These are phyloP conservation scores for Trametes meyenii DNA, from an alignment of 768 basidiomycete species.

Conservation along the genomic window DNA sequence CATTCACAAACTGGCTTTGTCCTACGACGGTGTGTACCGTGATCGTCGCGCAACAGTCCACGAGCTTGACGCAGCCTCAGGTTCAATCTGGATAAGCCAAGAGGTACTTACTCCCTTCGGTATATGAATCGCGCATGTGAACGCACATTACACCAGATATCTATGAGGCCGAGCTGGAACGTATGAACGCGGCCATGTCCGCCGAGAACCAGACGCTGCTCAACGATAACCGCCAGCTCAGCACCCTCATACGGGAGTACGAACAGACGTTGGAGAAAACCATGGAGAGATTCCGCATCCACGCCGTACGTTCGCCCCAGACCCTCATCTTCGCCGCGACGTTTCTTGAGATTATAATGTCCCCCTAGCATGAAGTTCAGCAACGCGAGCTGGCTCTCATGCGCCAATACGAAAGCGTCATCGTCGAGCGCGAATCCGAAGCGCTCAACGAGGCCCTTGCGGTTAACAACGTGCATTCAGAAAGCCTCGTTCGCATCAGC, in stretches of 20 bases:
- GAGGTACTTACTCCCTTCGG: slow-evolving; percentile 53
- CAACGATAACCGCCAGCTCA: slow-evolving; percentile 96
- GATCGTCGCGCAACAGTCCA: slow-evolving; percentile 1
- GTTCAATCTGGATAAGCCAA: slow-evolving; percentile 86
- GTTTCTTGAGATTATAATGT: slow-evolving; percentile 1
- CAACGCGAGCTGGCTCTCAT: slow-evolving; percentile 88
- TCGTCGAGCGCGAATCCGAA: slow-evolving; percentile 77
- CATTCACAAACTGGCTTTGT: slow-evolving; percentile 94
- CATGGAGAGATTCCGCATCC: slow-evolving; percentile 89
- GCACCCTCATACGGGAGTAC: slow-evolving; percentile 89
- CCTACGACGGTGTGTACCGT: slow-evolving; percentile 63
- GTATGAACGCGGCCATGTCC: slow-evolving; percentile 78
- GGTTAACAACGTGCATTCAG: slow-evolving; percentile 65
- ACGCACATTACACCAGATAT: slow-evolving; percentile 58
- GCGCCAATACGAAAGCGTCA: slow-evolving; percentile 85
- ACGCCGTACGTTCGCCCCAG: slow-evolving; percentile 69
- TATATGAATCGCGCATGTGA: background rate
- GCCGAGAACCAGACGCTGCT: slow-evolving; percentile 84
- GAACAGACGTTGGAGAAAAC: slow-evolving; percentile 94
- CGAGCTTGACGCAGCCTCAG: slow-evolving; percentile 38
- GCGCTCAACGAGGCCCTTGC: slow-evolving; percentile 59
- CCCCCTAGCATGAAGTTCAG: slow-evolving; percentile 81
- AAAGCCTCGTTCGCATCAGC: slow-evolving; percentile 71
- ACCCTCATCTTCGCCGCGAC: background rate
- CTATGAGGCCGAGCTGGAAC: slow-evolving; percentile 88